Conservation (phyloP, 345 rosid species). For the Lumnitzera racemosa region DNA sequence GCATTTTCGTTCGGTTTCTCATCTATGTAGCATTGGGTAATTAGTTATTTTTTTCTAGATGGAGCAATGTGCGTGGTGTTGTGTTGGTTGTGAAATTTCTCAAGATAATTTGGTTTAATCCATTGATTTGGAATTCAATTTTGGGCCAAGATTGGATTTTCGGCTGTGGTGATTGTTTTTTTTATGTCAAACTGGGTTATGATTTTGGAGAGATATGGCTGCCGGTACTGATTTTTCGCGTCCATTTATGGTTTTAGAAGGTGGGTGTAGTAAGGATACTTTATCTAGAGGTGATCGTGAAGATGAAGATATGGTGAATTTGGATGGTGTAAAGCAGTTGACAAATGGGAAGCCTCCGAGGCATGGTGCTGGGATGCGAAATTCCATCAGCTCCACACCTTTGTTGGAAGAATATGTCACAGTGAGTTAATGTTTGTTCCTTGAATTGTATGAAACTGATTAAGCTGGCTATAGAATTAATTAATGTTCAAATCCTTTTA, state of each 20-base stretch:
- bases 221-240: slow-evolving; percentile 60
- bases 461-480: background rate
- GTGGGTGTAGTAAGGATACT: slow-evolving; percentile 32
- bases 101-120: too few species aligned
- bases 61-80: too few species aligned
- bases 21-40: too few species aligned
- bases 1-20: too few species aligned
- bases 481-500: background rate
- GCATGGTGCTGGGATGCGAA: slow-evolving; percentile 39
- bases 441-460: background rate
- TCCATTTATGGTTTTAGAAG: slow-evolving; percentile 39
- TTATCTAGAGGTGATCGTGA: slow-evolving; percentile 24
- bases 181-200: slow-evolving; percentile 8
- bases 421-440: slow-evolving; percentile 27
- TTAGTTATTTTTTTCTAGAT: too few species aligned
- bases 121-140: too few species aligned
- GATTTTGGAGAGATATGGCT: slow-evolving; percentile 40
- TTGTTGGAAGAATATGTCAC: slow-evolving; percentile 40
- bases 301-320: slow-evolving; percentile 8
- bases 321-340: slow-evolving; percentile 41
- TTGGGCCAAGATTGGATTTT: too few species aligned
- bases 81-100: too few species aligned
- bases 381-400: slow-evolving; percentile 36
- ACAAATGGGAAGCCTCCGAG: slow-evolving; percentile 70
- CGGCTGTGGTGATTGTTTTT: too few species aligned